A percentile compares a stretch with the other conserved stretches of the same genome.
Evolutionary conservation across 257 asterid species (phyloP).

Genomic region (Eucommia ulmoides): DNA sequence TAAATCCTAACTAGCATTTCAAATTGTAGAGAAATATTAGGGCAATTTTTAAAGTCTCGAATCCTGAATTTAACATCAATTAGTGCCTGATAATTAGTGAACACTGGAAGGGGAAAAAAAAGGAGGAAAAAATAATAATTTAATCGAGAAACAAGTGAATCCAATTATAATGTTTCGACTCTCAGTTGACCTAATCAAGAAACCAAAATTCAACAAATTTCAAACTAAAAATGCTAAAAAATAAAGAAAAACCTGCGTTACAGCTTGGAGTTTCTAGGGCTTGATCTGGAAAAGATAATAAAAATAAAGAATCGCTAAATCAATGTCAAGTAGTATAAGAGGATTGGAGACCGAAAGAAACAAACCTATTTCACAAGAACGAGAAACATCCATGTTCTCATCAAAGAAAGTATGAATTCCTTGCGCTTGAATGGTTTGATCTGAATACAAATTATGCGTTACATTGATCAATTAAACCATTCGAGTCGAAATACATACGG

Average conservation of each 20-base stretch:
- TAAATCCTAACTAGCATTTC: neutral
- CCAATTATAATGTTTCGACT: neutral
- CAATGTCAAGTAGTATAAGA: no score
- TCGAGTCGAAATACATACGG: neutral
- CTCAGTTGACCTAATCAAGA: neutral
- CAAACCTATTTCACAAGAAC: neutral
- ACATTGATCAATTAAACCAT: no score
- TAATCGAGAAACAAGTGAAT: neutral
- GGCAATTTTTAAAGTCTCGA: neutral
- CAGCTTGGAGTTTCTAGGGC: slow-evolving; percentile 14
- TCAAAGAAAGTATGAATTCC: neutral
- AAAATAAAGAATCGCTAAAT: slow-evolving; percentile 1
- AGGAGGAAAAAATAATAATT: neutral
- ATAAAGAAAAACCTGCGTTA: slow-evolving; percentile 14
- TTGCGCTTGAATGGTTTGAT: neutral
- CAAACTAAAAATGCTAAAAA: neutral
- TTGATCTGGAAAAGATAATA: slow-evolving; percentile 15
- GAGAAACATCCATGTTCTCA: neutral
- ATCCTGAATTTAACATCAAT: neutral
- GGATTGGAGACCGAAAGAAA: neutral
- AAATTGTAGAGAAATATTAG: no score
- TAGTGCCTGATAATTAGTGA: neutral
- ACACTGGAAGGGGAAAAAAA: no score
- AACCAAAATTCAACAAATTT: neutral
- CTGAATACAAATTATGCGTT: neutral